Evolutionary conservation across 2,329 filamentous ascomycete genomes (phyloP).

Genomic region (Hymenoscyphus albidus): DNA sequence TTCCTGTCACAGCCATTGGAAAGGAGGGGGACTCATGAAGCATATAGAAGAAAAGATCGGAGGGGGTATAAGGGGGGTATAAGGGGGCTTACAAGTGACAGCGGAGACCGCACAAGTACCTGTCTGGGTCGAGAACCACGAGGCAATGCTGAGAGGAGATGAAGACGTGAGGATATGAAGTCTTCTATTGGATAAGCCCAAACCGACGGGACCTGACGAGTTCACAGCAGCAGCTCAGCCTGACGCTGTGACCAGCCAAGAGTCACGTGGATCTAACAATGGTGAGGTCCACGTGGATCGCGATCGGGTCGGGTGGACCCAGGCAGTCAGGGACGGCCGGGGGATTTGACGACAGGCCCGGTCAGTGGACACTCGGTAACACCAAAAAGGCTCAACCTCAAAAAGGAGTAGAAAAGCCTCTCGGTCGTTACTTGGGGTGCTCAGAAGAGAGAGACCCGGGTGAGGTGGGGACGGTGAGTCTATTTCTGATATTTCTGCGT

Average conservation of each 20-base stretch:
- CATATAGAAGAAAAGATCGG: background rate
- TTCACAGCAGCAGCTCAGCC: background rate
- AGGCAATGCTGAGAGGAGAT: background rate
- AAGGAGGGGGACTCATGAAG: background rate
- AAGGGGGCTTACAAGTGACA: background rate
- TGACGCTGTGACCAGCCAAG: background rate
- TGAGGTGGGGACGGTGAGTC: background rate
- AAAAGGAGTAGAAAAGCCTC: no score
- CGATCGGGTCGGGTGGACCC: no score
- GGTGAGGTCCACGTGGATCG: no score
- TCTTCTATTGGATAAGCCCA: background rate
- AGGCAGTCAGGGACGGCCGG: no score
- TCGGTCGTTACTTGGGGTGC: no score
- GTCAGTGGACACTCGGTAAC: no score
- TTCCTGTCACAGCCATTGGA: background rate
- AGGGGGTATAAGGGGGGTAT: background rate
- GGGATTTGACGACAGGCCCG: no score
- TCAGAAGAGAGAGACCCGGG: background rate
- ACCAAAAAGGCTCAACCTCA: no score
- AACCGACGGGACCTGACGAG: background rate
- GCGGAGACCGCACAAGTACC: background rate
- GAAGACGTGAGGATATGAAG: background rate
- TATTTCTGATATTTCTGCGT: background rate
- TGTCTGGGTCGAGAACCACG: background rate
- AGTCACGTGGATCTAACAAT: background rate